Evolutionary conservation across 2,329 filamentous ascomycete species (phyloP).

Genomic region (Diaporthe sp.): DNA sequence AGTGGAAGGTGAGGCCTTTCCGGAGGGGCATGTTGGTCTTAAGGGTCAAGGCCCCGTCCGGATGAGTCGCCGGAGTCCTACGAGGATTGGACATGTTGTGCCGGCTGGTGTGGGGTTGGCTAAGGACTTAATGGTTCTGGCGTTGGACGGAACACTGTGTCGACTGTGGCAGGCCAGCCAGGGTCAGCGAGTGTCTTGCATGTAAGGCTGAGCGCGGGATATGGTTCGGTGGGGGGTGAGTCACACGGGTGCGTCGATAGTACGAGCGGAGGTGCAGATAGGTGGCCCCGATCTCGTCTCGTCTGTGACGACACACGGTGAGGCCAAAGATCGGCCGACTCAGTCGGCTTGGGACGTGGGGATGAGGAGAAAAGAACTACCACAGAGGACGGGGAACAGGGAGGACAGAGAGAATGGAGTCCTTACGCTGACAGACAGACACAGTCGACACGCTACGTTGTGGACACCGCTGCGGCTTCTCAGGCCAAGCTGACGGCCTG

Average conservation of each 20-base stretch:
- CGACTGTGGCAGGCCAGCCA: conserved; percentile 31
- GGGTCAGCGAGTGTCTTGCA: conserved; percentile 41
- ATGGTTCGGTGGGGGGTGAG: conserved; percentile 37
- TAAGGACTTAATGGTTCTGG: conserved; percentile 39
- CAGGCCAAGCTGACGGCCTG: conserved; percentile 37
- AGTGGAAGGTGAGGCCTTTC: conserved; percentile 79
- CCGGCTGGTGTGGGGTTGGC: conserved; percentile 45
- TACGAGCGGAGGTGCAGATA: conserved; percentile 21
- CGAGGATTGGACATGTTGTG: conserved; percentile 55
- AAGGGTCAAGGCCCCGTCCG: conserved; percentile 59
- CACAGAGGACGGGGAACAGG: conserved; percentile 11
- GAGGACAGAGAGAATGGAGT: conserved; percentile 20
- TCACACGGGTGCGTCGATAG: conserved; percentile 37
- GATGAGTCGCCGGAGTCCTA: conserved; percentile 59
- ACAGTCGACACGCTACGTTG: background rate
- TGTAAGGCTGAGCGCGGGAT: conserved; percentile 39
- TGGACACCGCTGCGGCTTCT: conserved; percentile 6
- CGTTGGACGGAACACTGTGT: conserved; percentile 35
- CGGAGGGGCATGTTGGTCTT: conserved; percentile 72
- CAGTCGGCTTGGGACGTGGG: conserved; percentile 31
- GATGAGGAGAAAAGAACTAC: conserved; percentile 25
- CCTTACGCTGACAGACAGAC: conserved; percentile 35
- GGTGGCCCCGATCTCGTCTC: conserved; percentile 20
- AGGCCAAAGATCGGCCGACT: conserved; percentile 40
- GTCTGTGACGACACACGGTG: conserved; percentile 40